Evolutionary conservation across 2,329 filamentous ascomycete species (phyloP).

Genomic region (Dothideomycetidae sp.): DNA sequence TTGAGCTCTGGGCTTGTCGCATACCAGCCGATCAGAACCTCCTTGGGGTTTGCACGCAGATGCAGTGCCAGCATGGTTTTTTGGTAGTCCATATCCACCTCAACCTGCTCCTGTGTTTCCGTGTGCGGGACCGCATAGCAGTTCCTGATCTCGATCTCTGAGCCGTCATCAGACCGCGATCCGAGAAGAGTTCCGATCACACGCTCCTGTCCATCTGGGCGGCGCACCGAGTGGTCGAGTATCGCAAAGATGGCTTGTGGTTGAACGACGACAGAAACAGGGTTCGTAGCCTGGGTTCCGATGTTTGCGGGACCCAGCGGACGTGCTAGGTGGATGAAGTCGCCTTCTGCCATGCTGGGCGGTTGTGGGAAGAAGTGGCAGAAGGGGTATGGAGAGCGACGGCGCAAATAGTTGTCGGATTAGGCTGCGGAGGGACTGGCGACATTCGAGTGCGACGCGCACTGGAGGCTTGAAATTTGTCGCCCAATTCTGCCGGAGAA

Average conservation of each 20-base stretch:
- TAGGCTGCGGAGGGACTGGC: constrained; percentile 7
- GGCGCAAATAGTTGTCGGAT: constrained; percentile 9
- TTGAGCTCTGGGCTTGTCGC: constrained; percentile 94
- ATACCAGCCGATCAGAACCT: constrained; percentile 95
- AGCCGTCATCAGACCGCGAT: constrained; percentile 87
- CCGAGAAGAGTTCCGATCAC: constrained; percentile 95
- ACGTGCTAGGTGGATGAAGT: constrained; percentile 89
- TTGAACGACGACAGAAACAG: constrained; percentile 86
- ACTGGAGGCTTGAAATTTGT: constrained; percentile 6
- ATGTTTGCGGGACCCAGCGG: constrained; percentile 71
- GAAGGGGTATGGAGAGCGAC: neutral
- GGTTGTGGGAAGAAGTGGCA: constrained; percentile 1
- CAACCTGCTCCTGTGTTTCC: constrained; percentile 95
- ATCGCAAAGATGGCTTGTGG: constrained; percentile 65
- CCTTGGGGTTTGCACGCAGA: constrained; percentile 83
- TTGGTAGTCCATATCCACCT: constrained; percentile 99
- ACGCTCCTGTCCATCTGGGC: constrained; percentile 81
- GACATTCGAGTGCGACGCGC: neutral
- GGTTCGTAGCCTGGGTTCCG: constrained; percentile 74
- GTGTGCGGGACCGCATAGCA: constrained; percentile 98
- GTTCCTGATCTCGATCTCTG: constrained; percentile 87
- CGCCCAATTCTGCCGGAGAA: constrained; percentile 7
- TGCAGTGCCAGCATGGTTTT: constrained; percentile 97
- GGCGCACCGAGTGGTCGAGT: constrained; percentile 82
- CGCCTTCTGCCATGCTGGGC: constrained; percentile 63